Conservation (phyloP, 208 protist genomes). For the Acanthamoeba comandoni region DNA sequence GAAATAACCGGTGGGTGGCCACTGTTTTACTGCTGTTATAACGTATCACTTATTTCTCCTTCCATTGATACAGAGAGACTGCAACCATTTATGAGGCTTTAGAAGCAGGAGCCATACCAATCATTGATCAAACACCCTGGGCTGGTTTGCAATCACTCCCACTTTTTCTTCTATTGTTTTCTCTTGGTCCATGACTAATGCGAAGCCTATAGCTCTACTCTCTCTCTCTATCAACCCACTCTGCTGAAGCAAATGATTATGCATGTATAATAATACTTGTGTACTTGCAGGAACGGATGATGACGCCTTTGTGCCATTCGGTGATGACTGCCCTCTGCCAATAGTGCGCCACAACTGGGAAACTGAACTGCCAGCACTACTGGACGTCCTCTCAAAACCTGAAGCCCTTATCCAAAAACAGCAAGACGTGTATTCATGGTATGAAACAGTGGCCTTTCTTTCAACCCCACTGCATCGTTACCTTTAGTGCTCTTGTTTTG, state of each 20-base stretch:
- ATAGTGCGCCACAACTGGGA: slow-evolving; percentile 12
- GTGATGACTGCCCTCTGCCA: slow-evolving; percentile 54
- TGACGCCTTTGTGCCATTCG: slow-evolving; percentile 41
- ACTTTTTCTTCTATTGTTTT: too few relatives aligned
- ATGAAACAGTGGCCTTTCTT: too few relatives aligned
- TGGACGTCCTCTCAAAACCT: slow-evolving; percentile 40
- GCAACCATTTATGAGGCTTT: slow-evolving; percentile 30
- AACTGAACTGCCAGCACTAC: slow-evolving; percentile 37
- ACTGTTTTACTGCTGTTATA: too few relatives aligned
- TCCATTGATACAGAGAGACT: too few relatives aligned
- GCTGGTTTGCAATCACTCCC: neutral
- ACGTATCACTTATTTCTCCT: too few relatives aligned
- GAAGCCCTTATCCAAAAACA: slow-evolving; percentile 18
- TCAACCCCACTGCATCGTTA: too few relatives aligned
- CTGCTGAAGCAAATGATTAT: neutral
- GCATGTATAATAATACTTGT: neutral
- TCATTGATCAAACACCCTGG: slow-evolving; percentile 51
- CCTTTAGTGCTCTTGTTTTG: too few relatives aligned
- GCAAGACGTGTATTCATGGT: too few relatives aligned
- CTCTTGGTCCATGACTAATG: too few relatives aligned
- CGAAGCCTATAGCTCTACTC: too few relatives aligned
- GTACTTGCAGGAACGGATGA: neutral
- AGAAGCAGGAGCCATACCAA: slow-evolving; percentile 37
- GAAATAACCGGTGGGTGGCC: too few relatives aligned
- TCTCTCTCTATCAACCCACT: too few relatives aligned